Base-by-base conservation (phyloP, 2,329 filamentous ascomycete genomes). In the Colletotrichum plurivorum region DNA sequence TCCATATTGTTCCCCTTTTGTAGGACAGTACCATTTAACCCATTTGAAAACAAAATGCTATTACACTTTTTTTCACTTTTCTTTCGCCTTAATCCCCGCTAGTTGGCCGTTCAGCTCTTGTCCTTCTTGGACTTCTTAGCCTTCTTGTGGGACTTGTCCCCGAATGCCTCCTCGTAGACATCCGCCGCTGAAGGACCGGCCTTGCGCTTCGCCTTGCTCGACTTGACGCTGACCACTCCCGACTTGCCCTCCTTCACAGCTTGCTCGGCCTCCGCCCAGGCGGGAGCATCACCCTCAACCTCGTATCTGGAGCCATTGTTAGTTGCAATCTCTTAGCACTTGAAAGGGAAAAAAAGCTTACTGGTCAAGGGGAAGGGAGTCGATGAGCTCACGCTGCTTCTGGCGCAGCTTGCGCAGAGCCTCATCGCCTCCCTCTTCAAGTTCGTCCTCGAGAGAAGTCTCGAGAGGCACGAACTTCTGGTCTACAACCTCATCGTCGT, bases 281-380 rank as follows among this genome's bases (percentile, higher is more conserved):
- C 89, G 0, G 87, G 86, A 0, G 85, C 85, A 41, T 88, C 86
- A 51, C 84, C 88, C 58, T 90, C 89, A 46, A 93, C 88, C 77
- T 92, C 90, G 74, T 91, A 92, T 73, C 89, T 90, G 58, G 8
- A 5, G 15, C 15, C 5, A 45, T 5, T 49, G 57, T 75, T 61
- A 74, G 56, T 56, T 45, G 18, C 61, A 59, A 58, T 43, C 52
- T 13, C 41, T 7, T 54, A n/a, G 61, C 39, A 2, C 54, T 46
- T 18, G 27, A 2, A 15, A 9, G 27, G 0, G 46, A 5, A 18
- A 10, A 51, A 1, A 5, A 65, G 82, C 91, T 88, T 87, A 95
- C 89, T 93, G 91, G 76, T 97, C 94, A 60, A 98, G 85, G 52
- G 95, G 95, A 71, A 98, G 84, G 71, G 94, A 92, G 83, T 98